Evolutionary conservation across 805 yeast genomes (phyloP), one percentile per base, ranked within the genome.

Genomic region (Scheffersomyces ergatensis): DNA sequence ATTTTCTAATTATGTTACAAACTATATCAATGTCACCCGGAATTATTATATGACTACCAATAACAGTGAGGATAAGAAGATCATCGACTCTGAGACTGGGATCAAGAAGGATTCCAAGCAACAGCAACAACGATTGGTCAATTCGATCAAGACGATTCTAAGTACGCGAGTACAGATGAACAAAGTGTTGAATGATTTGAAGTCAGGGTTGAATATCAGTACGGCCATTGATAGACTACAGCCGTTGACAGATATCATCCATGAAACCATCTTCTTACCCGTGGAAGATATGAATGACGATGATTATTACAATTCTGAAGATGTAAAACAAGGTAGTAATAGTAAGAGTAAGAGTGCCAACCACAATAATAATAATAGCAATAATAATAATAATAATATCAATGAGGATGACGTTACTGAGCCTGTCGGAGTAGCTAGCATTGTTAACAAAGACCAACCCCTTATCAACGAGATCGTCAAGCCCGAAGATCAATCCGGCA

Each of bases 151-250:
- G 40, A 69, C 75, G 1, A 61, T 70, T 21, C 43, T 70, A 12
- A 63, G 70, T 9, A 59, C 70, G 14, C 52, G 76, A 14, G 63
- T 71, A 37, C 76, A 70, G 40, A 64, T 72, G 70, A 57, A 55
- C 27, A 67, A 62, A 14, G 59, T 72, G 34, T 50, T 72, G 20
- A 53, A 59, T 37, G 77, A 72, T 42, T 57, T 72, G 47, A 55
- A 55, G 24, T 57, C 64, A 39, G 84, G 84, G 7, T 62, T 72
- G 33, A 71, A 77, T 12, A 61, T 77, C 11, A 66, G 70, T 30
- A 65, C 75, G 13, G 83, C 85, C 1, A 57, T 78, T 6, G 79
- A 76, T 32, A 49, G 82, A 30, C 65, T 80, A 35, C 81, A 77
- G 52, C 70, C 71, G 3, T 48, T 66, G 40, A 60, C 72, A 49